Evolutionary conservation across 2,329 filamentous ascomycete genomes (phyloP), one percentile per base, ranked within the genome.

Genomic region (Clarireedia paspali): DNA sequence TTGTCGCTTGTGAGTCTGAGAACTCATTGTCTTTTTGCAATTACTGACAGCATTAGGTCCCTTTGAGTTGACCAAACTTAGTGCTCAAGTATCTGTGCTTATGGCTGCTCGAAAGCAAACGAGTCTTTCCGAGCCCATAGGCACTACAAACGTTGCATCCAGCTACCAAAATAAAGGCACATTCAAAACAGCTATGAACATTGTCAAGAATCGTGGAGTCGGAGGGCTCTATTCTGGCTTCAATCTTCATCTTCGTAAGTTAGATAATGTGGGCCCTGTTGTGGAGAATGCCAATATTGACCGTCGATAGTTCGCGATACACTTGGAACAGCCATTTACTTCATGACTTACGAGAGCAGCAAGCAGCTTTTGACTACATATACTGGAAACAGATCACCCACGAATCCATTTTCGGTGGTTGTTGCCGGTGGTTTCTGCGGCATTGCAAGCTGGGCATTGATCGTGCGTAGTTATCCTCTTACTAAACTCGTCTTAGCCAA

Each of bases 11-110:
- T 81, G 63, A 71, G 77, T 72, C 30, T 26, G 23, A 46, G 17
- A 23, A 24, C 6, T 10, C 17, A n/a, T 48, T 12, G 20, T 51
- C n/a, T 46, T 45, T 38, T 56, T 26, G 15, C 42, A 20, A 53
- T 58, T 55, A 57, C 59, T 59, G 53, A 62, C 54, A 44, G 7
- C 26, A 12, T 12, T 56, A 87, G 84, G 83, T 67, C 89, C 89
- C 1, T 95, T 95, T 68, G 89, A 95, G 71, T 78, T 95, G 70
- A 91, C 88, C n/a, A 95, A 95, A 71, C 77, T 94, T 57, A 91
- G 87, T 69, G 88, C 89, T 15, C 89, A 95, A 70, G 87, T 94
- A 20, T 91, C 89, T 1, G 87, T 91, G 10, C 75, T 92, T 57
- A 82, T 91, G 74, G 85, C 86, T 17, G 75, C 79, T 57, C 75